Base-by-base conservation (phyloP, 306 rosid species). In the Vigna trinervia region DNA sequence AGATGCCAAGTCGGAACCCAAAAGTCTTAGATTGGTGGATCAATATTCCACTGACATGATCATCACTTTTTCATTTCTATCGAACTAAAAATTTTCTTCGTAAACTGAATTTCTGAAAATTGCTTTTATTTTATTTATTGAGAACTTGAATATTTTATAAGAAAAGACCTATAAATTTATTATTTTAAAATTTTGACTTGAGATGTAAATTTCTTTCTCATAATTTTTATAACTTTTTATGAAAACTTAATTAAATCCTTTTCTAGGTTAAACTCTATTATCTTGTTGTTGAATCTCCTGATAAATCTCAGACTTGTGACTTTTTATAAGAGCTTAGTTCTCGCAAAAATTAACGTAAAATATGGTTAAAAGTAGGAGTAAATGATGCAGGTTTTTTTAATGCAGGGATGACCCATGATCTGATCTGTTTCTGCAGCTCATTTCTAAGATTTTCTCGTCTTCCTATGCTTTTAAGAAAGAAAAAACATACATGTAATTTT, bases 381-480 rank as follows among this genome's bases (percentile, higher is more conserved):
- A 60, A 58, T n/a, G 69, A 74, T 39, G 26, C 39, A 41, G 12
- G 2, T 20, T 1, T 51, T 52, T 71, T 53, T 51, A 28, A 53
- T 23, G 77, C 17, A 73, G 58, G 68, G 46, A 54, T 72, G 66
- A 9, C 45, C 17, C 58, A 57, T 41, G 57, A 41, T 58, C 45
- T 73, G 30, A 57, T 73, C 20, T 58, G 17, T 22, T 12, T 12
- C 12, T 19, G 52, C 65, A 54, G 12, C 13, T 53, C 38, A 45
- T 53, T 52, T 47, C 15, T 26, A 23, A 47, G 22, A 46, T 47
- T 47, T 20, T 46, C 14, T 68, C 8, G 0, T 46, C 57, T 22
- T 6, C 20, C 22, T n/a, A 2, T 51, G 19, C 22, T 7, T 6
- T 6, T n/a, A 20, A 51, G 22, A 51, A 2, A 45, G 5, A 45